Evolutionary conservation across 495 filamentous ascomycete genomes (phyloP), one percentile per base, ranked within the genome.

Genomic region (Clavariopsis aquatica): DNA sequence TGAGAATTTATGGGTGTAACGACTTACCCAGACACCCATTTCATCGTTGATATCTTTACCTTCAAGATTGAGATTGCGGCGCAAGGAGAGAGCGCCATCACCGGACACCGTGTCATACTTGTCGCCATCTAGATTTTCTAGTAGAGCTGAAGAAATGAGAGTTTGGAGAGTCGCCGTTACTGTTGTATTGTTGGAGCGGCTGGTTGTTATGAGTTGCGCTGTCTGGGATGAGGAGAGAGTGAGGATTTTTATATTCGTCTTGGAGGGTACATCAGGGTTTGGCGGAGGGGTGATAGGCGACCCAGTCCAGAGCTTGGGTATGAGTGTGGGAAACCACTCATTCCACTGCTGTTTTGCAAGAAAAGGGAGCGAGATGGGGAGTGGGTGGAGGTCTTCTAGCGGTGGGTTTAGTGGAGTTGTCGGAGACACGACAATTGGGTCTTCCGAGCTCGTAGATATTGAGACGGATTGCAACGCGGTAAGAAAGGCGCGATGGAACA

Each of bases 401-500:
- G 65, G 24, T 8, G 65, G 65, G n/a, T 59, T 22, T 4, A 69
- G 59, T 23, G 60, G 53, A 9, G 49, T 59, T 3, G 20, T 36
- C 0, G 54, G 54, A 1, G 56, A 49, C 4, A 23, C 2, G 19
- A 66, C 51, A 17, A 66, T 54, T 2, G 57, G 13, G 9, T 46
- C 49, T 38, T 7, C 26, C 9, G 46, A 19, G 7, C 4, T 10
- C 7, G 9, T 22, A 1, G 56, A 31, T 15, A 43, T 15, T 1
- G 29, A 46, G 26, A 68, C 7, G 2, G 49, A 60, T 31, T 79
- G 73, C 1, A 75, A 60, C 19, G 67, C 74, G 2, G 71, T 69
- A 7, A 79, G 59, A 2, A 81, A 68, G 0, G 78, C 71, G 56
- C 77, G 75, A 31, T 79, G 78, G 54, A 73, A 78, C 4, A 78